Evolutionary conservation across 805 yeast genomes (phyloP).

Genomic region (Ascoidea rubescens): DNA sequence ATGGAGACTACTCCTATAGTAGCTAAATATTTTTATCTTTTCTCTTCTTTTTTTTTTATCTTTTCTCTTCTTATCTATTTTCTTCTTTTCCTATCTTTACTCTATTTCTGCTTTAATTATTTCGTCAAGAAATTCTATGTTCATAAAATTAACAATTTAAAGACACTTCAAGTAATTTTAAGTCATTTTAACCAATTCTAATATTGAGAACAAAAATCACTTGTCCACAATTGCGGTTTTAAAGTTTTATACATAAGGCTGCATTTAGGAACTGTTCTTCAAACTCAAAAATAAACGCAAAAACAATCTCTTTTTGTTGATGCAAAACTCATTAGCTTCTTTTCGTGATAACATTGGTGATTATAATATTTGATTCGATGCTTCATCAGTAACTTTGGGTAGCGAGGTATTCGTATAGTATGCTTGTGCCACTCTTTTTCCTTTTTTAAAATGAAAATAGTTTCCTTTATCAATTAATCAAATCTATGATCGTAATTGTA

Average conservation of each 20-base stretch:
- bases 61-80: not conserved
- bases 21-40: not conserved
- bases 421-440: too few species aligned
- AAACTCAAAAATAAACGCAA: not conserved
- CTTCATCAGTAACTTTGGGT: too few species aligned
- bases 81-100: not conserved
- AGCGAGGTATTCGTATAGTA: too few species aligned
- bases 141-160: not conserved
- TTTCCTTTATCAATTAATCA: too few species aligned
- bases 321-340: too few species aligned
- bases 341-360: too few species aligned
- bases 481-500: too few species aligned
- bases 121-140: not conserved
- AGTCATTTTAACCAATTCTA: not conserved
- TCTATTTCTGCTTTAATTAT: not conserved
- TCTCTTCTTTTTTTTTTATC: not conserved
- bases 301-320: too few species aligned
- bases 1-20: constrained; percentile 25
- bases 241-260: not conserved
- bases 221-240: not conserved
- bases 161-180: not conserved
- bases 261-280: constrained; percentile 1
- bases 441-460: too few species aligned
- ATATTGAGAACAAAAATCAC: not conserved
- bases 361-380: too few species aligned